phyloP scores from a whole-genome alignment of 2,329 filamentous ascomycete species.

The Bipolaris cookei region DNA sequence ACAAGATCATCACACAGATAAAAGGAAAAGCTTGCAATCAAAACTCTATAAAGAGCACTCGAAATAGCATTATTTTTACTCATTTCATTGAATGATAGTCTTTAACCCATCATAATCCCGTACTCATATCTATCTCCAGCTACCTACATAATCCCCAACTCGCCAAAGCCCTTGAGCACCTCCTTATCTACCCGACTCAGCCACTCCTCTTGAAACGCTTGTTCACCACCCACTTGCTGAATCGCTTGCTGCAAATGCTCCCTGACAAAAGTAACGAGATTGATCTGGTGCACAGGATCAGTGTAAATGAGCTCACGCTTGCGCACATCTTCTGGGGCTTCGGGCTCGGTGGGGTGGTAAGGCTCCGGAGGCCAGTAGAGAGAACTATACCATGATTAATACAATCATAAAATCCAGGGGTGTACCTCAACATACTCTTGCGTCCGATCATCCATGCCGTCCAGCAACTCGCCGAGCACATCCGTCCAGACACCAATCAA shows the following conservation, averaged over 20 bases:
- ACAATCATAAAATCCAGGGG: neutral
- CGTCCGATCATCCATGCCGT: slow-evolving; percentile 59
- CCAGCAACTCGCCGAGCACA: slow-evolving; percentile 69
- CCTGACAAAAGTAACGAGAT: slow-evolving; percentile 68
- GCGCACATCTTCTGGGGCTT: slow-evolving; percentile 55
- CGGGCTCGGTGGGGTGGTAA: slow-evolving; percentile 38
- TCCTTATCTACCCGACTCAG: slow-evolving; percentile 76
- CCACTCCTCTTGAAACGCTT: slow-evolving; percentile 71
- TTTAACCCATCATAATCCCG: too few relatives aligned
- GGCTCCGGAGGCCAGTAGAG: slow-evolving; percentile 51
- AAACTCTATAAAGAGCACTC: neutral
- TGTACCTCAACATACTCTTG: slow-evolving; percentile 39
- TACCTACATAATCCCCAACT: slow-evolving; percentile 45
- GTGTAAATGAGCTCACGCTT: slow-evolving; percentile 59
- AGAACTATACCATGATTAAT: slow-evolving; percentile 33
- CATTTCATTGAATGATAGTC: neutral
- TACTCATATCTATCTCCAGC: neutral
- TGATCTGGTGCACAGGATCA: slow-evolving; percentile 72
- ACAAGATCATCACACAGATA: too few relatives aligned
- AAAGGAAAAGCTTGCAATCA: too few relatives aligned
- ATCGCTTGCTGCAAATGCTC: slow-evolving; percentile 67
- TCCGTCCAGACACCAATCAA: slow-evolving; percentile 78
- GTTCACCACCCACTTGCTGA: slow-evolving; percentile 66
- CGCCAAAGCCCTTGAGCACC: slow-evolving; percentile 67
- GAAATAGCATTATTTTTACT: neutral